Evolutionary conservation across 108 stramenopile species (phyloP).

Genomic region (Conticribra weissflogii): DNA sequence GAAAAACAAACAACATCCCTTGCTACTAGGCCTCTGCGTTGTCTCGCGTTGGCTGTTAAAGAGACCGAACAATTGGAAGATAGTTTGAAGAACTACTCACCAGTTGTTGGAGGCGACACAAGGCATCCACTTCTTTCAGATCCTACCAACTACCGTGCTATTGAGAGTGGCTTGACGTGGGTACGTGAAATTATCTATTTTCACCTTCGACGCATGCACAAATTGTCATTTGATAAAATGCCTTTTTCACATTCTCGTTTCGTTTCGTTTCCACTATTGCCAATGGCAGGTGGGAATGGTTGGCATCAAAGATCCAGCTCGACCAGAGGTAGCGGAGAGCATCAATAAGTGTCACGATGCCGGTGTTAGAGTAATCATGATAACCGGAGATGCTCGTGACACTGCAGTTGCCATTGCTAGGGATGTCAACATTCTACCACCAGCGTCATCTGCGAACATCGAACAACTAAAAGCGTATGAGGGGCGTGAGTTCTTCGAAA

Average conservation of each 20-base stretch:
- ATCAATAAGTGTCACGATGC: slow-evolving; percentile 87
- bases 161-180: slow-evolving; percentile 94
- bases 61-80: slow-evolving; percentile 68
- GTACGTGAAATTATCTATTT: slow-evolving; percentile 39
- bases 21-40: slow-evolving; percentile 92
- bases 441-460: slow-evolving; percentile 37
- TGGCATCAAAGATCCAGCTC: slow-evolving; percentile 98
- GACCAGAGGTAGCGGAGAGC: slow-evolving; percentile 96
- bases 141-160: slow-evolving; percentile 78
- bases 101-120: slow-evolving; percentile 33
- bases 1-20: slow-evolving; percentile 74
- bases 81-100: slow-evolving; percentile 45
- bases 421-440: slow-evolving; percentile 78
- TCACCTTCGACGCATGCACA: no score
- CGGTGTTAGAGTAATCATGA: slow-evolving; percentile 98
- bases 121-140: slow-evolving; percentile 63
- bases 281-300: slow-evolving; percentile 65
- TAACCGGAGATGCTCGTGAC: slow-evolving; percentile 97
- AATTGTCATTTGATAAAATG: neutral
- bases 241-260: neutral
- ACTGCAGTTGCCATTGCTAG: slow-evolving; percentile 94
- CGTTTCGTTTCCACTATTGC: no score
- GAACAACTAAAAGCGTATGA: slow-evolving; percentile 75
- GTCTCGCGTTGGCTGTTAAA: slow-evolving; percentile 92
- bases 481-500: slow-evolving; percentile 86